Percentiles rank a stretch among this genome's conserved stretches.
These are phyloP conservation scores for Corrigiola litoralis DNA, from an alignment of 179 eudicot species.

Conservation along the genomic window DNA sequence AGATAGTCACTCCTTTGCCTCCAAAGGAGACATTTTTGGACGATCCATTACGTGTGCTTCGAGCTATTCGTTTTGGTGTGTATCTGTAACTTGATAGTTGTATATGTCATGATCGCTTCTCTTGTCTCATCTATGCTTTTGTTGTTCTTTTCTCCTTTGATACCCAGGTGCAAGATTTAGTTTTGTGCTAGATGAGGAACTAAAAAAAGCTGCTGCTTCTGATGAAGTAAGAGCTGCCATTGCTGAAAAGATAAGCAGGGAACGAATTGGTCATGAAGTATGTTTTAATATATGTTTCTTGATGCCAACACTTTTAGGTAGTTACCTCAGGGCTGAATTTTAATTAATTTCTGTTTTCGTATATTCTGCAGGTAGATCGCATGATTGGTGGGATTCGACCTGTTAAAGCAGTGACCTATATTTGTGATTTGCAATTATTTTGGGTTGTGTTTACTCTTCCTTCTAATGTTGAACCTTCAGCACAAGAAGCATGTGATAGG, in stretches of 20 bases:
- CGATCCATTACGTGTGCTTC: constrained; percentile 93
- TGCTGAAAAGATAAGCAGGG: constrained; percentile 89
- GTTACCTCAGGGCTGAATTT: neutral
- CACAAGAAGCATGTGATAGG: constrained; percentile 53
- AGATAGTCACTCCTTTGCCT: constrained; percentile 90
- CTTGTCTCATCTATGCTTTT: neutral
- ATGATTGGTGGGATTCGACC: constrained; percentile 88
- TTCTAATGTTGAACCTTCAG: constrained; percentile 43
- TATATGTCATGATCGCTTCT: neutral
- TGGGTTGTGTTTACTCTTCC: constrained; percentile 82
- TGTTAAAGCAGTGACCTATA: constrained; percentile 56
- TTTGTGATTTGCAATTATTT: constrained; percentile 59
- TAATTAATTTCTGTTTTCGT: neutral
- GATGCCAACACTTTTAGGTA: neutral
- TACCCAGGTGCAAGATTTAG: constrained; percentile 78
- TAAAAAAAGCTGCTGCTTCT: constrained; percentile 78
- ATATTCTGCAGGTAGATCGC: constrained; percentile 65
- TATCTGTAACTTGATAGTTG: neutral
- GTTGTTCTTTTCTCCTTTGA: constrained; percentile 8
- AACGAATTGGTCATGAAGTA: constrained; percentile 95
- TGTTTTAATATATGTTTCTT: constrained; percentile 13
- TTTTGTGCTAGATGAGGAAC: constrained; percentile 64
- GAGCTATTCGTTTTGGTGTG: constrained; percentile 90
- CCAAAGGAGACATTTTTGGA: constrained; percentile 93
- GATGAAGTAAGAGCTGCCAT: constrained; percentile 79